Base-by-base conservation (phyloP, 2,329 filamentous ascomycete genomes). In the Fusarium caatingaense region DNA sequence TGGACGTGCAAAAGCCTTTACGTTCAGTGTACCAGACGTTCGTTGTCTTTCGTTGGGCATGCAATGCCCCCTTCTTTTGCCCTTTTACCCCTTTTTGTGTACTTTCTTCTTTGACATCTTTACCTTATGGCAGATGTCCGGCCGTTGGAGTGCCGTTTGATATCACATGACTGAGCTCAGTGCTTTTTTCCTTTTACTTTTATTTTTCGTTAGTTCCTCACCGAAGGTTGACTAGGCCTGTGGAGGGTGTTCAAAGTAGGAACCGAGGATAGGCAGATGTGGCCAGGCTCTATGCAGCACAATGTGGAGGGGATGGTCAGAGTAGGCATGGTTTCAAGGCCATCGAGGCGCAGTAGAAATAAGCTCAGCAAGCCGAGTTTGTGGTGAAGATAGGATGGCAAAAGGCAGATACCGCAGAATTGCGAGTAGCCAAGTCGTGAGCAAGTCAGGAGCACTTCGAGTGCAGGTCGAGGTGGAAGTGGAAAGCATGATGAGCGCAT, bases 111-210 rank as follows among this genome's bases (percentile, higher is more conserved):
- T 16, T 42, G 34, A 65, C 55, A 59, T 61, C 41, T 60, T 46
- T 67, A 64, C 54, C 44, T 37, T 28, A 28, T 44, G 66, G 57
- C 59, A 60, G 49, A 42, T 65, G 65, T 64, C 34, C 61, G 61
- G 32, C 34, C 54, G 48, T 60, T 63, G 49, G 48, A 53, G 53
- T 61, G 44, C 47, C 34, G 53, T 61, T 68, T 67, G 73, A 72
- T 67, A 72, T 74, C 56, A 72, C 65, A 72, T 62, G 68, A 64
- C 70, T 72, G 64, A 73, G 66, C 73, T 69, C 60, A 66, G 57
- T 72, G 54, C 53, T 70, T 67, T 64, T 54, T 74, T 67, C 54
- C 42, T 57, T 60, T 69, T 59, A 27, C 55, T n/a, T 55, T 61
- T 60, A 49, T 58, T 59, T 54, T 67, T 60, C 56, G 58, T 49